Evolutionary conservation across 805 yeast species (phyloP), one percentile per base, ranked within the genome.

Genomic region (Ogataea zsoltii): DNA sequence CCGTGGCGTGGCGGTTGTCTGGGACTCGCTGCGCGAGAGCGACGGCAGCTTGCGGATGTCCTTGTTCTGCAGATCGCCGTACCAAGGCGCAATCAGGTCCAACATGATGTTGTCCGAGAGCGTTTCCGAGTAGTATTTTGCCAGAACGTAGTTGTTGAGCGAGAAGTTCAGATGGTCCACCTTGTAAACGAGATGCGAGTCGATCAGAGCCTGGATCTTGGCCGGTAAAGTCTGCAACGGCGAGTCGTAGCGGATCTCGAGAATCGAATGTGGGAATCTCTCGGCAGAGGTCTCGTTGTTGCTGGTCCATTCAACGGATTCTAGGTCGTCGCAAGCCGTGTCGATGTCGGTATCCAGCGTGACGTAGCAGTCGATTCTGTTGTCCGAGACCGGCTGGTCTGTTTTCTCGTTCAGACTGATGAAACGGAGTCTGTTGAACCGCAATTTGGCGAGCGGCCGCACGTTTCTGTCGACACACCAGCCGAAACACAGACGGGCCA

Each of bases 31-130:
- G 45, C 35, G 33, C 40, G 37, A 28, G 40, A 50, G 41, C 42
- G 56, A 42, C 10, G 82, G 82, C 15, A 71, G 57, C 40, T 71
- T 74, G 44, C 81, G 69, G 42, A 82, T 78, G 51, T 68, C 71
- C 41, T 55, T 57, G 17, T 45, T 45, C 25, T 51, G 53, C 17
- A 63, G 48, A 11, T 48, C 55, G 3, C 54, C 52, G 46, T 53
- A 63, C 72, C 71, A 68, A 13, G 68, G 68, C 1, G 61, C 64
- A 25, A 66, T 54, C 37, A 34, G 58, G 16, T 54, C 45, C 30
- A 60, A 30, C 49, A 65, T 62, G 12, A 50, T 44, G 14, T 48
- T 54, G 50, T 59, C 65, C 0, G 55, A 26, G 11, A 54, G 34
- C 3, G 38, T 26, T 7, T 53, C 45, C 10, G 58, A 45, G 31